These are phyloP conservation scores for Aspergillus egyptiacus DNA, from an alignment of 495 filamentous ascomycete species.

Conservation along the genomic window DNA sequence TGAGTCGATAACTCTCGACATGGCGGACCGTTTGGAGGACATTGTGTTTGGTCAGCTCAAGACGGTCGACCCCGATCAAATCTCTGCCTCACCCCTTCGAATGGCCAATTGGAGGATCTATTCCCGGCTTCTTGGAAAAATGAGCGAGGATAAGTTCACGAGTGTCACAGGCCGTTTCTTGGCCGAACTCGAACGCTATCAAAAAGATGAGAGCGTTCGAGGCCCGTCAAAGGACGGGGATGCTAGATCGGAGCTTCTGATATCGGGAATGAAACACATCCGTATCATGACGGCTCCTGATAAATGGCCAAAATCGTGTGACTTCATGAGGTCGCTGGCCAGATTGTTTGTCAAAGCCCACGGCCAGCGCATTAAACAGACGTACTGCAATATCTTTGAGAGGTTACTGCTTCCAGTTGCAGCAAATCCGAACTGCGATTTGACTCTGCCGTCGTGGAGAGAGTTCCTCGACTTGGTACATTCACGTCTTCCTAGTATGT, in stretches of 20 bases:
- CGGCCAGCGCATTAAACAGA: conserved; percentile 81
- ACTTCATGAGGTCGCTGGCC: conserved; percentile 75
- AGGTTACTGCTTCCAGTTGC: conserved; percentile 85
- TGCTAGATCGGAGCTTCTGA: conserved; percentile 71
- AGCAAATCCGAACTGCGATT: conserved; percentile 62
- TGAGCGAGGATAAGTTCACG: conserved; percentile 86
- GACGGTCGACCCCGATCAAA: conserved; percentile 75
- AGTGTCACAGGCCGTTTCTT: conserved; percentile 79
- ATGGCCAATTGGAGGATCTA: conserved; percentile 95
- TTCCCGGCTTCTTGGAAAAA: conserved; percentile 81
- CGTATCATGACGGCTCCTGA: conserved; percentile 63
- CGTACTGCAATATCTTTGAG: conserved; percentile 87
- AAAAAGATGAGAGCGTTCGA: conserved; percentile 65
- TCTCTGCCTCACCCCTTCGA: conserved; percentile 70
- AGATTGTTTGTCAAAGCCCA: conserved; percentile 78
- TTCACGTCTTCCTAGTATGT: conserved; percentile 69
- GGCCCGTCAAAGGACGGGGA: conserved; percentile 64
- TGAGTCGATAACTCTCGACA: conserved; percentile 72
- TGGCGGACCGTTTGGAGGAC: conserved; percentile 83
- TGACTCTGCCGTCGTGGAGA: conserved; percentile 76
- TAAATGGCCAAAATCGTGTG: conserved; percentile 79
- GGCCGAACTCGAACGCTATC: conserved; percentile 66
- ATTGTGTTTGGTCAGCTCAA: conserved; percentile 93
- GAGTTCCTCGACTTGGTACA: conserved; percentile 73
- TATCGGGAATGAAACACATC: conserved; percentile 87